A percentile compares a stretch with the other conserved stretches of the same genome.
Evolutionary conservation across 805 yeast genomes (phyloP).

Genomic region (Tetrapisispora namnaoensis): DNA sequence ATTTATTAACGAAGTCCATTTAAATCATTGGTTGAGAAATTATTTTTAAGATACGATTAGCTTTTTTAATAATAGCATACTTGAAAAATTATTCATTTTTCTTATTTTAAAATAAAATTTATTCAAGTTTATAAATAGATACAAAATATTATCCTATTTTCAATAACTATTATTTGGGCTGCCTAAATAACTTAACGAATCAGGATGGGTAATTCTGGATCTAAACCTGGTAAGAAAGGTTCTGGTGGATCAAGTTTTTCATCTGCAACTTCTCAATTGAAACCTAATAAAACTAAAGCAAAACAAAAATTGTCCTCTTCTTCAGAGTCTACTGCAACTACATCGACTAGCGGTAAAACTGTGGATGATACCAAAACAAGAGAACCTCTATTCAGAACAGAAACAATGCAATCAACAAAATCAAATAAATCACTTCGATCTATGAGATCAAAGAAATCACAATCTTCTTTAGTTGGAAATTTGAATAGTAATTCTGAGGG

Average conservation of each 20-base stretch:
- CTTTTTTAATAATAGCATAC: too few species aligned
- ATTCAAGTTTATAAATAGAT: too few species aligned
- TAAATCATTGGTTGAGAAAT: too few species aligned
- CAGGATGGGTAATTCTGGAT: constrained; percentile 50
- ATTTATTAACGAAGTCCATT: too few species aligned
- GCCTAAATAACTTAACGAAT: neutral
- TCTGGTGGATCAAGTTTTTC: constrained; percentile 5
- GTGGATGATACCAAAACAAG: constrained; percentile 38
- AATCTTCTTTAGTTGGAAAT: neutral
- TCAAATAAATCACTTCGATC: constrained; percentile 2
- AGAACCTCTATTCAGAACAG: constrained; percentile 12
- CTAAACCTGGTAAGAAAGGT: constrained; percentile 29
- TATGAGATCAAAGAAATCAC: constrained; percentile 2
- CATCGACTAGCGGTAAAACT: constrained; percentile 32
- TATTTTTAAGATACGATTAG: too few species aligned
- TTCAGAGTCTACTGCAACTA: neutral
- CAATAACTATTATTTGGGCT: too few species aligned
- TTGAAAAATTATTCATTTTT: too few species aligned
- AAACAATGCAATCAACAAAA: constrained; percentile 1
- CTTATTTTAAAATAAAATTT: too few species aligned
- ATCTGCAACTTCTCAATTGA: constrained; percentile 4
- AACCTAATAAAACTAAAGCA: neutral
- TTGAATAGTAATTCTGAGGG: constrained; percentile 8
- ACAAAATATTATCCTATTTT: too few species aligned
- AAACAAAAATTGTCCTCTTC: constrained; percentile 5